These are phyloP conservation scores for Yamadazyma jaroonii DNA, from an alignment of 1,139 yeast genomes.

Conservation along the genomic window DNA sequence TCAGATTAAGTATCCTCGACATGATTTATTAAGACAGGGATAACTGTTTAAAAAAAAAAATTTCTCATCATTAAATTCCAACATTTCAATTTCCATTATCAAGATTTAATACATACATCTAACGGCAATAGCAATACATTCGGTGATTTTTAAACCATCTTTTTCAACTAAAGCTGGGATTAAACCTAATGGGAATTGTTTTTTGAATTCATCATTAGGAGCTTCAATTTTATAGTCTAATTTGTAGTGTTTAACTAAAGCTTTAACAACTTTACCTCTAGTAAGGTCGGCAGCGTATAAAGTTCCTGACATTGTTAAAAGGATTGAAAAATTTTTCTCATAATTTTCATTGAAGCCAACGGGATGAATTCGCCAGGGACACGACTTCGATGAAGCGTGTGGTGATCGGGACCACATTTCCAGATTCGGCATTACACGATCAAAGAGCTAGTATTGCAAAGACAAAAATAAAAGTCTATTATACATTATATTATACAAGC, in stretches of 20 bases:
- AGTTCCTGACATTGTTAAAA: constrained; percentile 60
- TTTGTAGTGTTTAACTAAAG: constrained; percentile 66
- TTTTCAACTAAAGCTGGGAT: constrained; percentile 80
- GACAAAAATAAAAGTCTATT: constrained; percentile 1
- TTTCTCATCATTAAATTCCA: constrained; percentile 62
- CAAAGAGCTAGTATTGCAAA: too few species aligned
- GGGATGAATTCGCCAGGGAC: too few species aligned
- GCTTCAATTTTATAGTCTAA: constrained; percentile 64
- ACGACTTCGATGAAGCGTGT: too few species aligned
- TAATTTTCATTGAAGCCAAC: not conserved
- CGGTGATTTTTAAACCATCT: constrained; percentile 76
- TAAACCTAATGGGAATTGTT: constrained; percentile 67
- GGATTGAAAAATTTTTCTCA: not conserved
- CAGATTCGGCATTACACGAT: too few species aligned
- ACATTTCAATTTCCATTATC: constrained; percentile 15
- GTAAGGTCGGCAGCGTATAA: constrained; percentile 51
- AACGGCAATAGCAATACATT: constrained; percentile 68
- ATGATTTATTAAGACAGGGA: constrained; percentile 86
- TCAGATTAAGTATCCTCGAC: constrained; percentile 67
- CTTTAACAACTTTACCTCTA: constrained; percentile 37
- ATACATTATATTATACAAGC: constrained; percentile 5
- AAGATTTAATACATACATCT: constrained; percentile 31
- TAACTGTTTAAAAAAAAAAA: constrained; percentile 61
- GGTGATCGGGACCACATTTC: too few species aligned
- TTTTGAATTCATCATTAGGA: constrained; percentile 44